Conservation (phyloP, 257 asterid species). For the Forsythia suspensa region DNA sequence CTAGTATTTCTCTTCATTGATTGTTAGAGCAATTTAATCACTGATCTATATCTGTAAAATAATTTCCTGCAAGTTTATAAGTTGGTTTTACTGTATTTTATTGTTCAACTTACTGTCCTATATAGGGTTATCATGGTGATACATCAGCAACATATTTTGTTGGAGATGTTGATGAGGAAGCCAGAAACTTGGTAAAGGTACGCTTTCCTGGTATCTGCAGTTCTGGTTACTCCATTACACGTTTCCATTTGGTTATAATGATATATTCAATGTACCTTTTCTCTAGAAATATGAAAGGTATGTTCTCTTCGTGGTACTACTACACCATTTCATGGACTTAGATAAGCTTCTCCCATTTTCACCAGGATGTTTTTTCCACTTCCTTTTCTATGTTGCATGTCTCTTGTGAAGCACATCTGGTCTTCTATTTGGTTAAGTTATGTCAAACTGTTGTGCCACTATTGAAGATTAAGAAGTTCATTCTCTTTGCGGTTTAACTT, state of each 20-base stretch:
- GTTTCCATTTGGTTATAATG: neutral
- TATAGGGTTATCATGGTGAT: slow-evolving; percentile 98
- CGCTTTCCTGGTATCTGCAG: slow-evolving; percentile 30
- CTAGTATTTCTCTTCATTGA: neutral
- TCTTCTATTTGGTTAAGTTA: neutral
- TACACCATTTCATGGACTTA: slow-evolving; percentile 9
- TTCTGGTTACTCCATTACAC: neutral
- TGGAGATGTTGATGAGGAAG: slow-evolving; percentile 81
- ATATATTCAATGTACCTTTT: neutral
- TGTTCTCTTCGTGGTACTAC: slow-evolving; percentile 10
- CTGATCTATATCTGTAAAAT: neutral
- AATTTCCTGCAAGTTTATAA: slow-evolving; percentile 12
- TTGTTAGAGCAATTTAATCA: slow-evolving; percentile 8
- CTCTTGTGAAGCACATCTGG: neutral
- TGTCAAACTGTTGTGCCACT: neutral
- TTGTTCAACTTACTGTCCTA: slow-evolving; percentile 19
- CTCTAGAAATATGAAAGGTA: neutral
- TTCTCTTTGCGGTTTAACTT: neutral
- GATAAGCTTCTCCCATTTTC: neutral
- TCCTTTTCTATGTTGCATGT: neutral
- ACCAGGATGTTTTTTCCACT: neutral
- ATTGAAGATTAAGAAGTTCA: slow-evolving; percentile 14
- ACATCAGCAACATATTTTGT: slow-evolving; percentile 90
- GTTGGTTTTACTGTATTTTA: slow-evolving; percentile 21
- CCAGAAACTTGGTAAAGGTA: slow-evolving; percentile 86